phyloP scores from a whole-genome alignment of 129 eudicot genomes.

The Flaveria trinervia region DNA sequence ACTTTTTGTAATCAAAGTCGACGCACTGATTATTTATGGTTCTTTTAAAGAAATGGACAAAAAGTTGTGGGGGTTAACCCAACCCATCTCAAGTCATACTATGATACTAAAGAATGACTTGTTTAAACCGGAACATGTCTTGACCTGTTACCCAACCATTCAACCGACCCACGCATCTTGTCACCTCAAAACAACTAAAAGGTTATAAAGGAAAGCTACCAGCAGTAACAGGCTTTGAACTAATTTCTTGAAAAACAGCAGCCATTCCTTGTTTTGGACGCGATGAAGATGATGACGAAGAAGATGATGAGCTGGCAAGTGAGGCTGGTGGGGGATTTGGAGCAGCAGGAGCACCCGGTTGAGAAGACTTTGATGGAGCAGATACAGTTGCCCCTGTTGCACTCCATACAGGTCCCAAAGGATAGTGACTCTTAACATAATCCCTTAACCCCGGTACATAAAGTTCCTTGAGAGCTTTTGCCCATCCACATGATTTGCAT shows the following conservation, averaged over 20 bases:
- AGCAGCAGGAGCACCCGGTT: slow-evolving; percentile 62
- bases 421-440: slow-evolving; percentile 75
- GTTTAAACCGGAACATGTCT: neutral
- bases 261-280: slow-evolving; percentile 76
- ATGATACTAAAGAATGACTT: neutral
- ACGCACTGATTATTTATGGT: neutral
- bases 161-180: neutral
- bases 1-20: neutral
- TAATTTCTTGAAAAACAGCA: slow-evolving; percentile 89
- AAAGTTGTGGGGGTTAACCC: neutral
- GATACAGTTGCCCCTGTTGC: slow-evolving; percentile 54
- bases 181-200: neutral
- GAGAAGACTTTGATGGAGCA: slow-evolving; percentile 58
- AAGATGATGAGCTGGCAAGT: slow-evolving; percentile 52
- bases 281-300: slow-evolving; percentile 74
- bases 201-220: slow-evolving; percentile 44
- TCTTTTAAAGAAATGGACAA: neutral
- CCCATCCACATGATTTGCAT: slow-evolving; percentile 91
- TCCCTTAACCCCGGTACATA: slow-evolving; percentile 95
- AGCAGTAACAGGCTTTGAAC: slow-evolving; percentile 74
- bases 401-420: slow-evolving; percentile 98
- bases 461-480: slow-evolving; percentile 86
- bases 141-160: neutral
- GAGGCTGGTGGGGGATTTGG: slow-evolving; percentile 91
- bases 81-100: neutral